A percentile compares a stretch with the other conserved stretches of the same genome.
Conservation (phyloP, 139 green algal genomes). For the Coccomyxa sp. region DNA sequence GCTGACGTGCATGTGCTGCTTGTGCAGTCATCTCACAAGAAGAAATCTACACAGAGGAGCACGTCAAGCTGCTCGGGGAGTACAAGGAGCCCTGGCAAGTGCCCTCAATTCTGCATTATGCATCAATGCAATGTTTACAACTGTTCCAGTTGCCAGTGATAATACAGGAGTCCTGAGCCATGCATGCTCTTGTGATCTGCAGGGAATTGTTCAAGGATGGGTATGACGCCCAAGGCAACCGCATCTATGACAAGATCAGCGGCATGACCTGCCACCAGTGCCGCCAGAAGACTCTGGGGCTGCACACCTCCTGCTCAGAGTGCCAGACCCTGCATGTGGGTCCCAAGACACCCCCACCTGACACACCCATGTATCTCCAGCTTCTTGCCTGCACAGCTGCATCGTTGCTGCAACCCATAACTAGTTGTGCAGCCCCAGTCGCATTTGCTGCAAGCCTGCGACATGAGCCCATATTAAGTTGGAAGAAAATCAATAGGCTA, state of each 20-base stretch:
- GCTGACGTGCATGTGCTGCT: background rate
- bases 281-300: conserved; percentile 58
- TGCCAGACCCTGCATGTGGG: conserved; percentile 31
- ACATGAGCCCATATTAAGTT: no score
- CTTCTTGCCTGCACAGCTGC: background rate
- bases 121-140: background rate
- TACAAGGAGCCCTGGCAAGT: conserved; percentile 23
- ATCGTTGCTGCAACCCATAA: background rate
- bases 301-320: conserved; percentile 40
- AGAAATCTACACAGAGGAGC: conserved; percentile 26
- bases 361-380: background rate
- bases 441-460: no score
- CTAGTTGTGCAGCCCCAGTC: no score
- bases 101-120: background rate
- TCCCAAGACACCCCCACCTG: no score
- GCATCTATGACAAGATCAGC: conserved; percentile 52
- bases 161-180: background rate
- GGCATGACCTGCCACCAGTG: conserved; percentile 67
- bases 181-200: background rate
- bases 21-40: conserved; percentile 9
- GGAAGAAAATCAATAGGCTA: no score
- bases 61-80: conserved; percentile 11
- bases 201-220: conserved; percentile 49
- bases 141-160: background rate
- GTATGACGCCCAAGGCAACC: conserved; percentile 23